Evolutionary conservation across 208 protist genomes (phyloP), one percentile per base, ranked within the genome.

Genomic region (Crithidia thermophila): DNA sequence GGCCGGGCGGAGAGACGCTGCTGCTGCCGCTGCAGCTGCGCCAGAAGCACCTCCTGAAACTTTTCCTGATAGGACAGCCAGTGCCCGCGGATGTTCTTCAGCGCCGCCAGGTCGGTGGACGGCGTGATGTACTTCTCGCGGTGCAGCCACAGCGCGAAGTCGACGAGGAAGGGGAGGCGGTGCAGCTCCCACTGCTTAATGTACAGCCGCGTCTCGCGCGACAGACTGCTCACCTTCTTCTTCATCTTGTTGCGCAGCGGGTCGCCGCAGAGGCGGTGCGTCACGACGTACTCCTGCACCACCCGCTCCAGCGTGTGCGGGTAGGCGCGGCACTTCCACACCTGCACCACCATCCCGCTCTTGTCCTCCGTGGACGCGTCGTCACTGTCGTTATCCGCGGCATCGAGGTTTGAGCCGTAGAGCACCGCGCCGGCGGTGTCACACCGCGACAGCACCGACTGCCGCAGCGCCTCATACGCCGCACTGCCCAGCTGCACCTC

Each of bases 221-320:
- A 67, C 28, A 92, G 23, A 27, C 76, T 77, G 30, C 75, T 67
- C 11, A 91, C 56, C 53, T 88, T 92, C 51, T 89, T 90, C 56
- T 75, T 63, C 42, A 92, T 47, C 59, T 84, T 78, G 28, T 33
- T 67, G 16, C 60, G 69, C 52, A 93, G 60, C 20, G 59, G 45
- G 9, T 58, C 40, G 46, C 87, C 87, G 51, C 60, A 70, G 11
- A 95, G 61, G 25, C 80, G 71, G 52, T 89, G 82, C 3, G 78
- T 90, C 11, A 89, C 76, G 62, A 95, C 87, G 46, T 78, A 75
- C 69, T 95, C 87, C 67, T 91, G 87, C 40, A 84, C 81, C 1
- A 68, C 70, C 5, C 87, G 80, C 84, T 95, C 85, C 45, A 94
- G 60, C 7, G 60, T 64, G 61, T 87, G 77, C 20, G 81, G 59